A percentile compares a stretch with the other conserved stretches of the same genome.
These are phyloP conservation scores for Colletotrichum musicola DNA, from an alignment of 2,329 filamentous ascomycete species.

Conservation along the genomic window DNA sequence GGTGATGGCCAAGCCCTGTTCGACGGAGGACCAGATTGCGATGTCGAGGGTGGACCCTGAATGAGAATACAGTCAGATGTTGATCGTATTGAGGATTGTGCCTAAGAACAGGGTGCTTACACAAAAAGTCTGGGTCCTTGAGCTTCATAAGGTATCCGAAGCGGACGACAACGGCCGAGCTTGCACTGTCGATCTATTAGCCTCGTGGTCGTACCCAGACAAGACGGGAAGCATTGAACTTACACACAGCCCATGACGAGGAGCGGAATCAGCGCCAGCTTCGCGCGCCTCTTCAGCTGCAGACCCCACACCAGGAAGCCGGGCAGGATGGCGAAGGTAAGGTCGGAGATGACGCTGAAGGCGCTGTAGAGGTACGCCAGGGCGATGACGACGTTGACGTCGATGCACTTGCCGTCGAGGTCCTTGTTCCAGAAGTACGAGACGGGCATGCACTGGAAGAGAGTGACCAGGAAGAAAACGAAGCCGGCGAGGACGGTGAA, in stretches of 20 bases:
- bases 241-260: constrained; percentile 68
- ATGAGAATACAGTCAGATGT: neutral
- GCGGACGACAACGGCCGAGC: constrained; percentile 57
- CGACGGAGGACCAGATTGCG: constrained; percentile 63
- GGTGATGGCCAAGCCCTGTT: constrained; percentile 61
- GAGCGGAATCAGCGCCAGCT: constrained; percentile 64
- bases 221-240: no score
- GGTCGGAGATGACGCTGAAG: constrained; percentile 62
- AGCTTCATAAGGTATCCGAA: constrained; percentile 54
- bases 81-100: no score
- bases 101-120: constrained; percentile 43
- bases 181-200: constrained; percentile 51
- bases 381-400: constrained; percentile 59
- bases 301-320: constrained; percentile 67
- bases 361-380: constrained; percentile 66
- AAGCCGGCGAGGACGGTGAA: constrained; percentile 52
- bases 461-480: constrained; percentile 56
- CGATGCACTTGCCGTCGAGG: constrained; percentile 52
- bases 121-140: constrained; percentile 57
- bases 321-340: constrained; percentile 64
- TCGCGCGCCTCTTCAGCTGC: constrained; percentile 66
- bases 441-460: constrained; percentile 56
- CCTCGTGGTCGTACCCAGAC: neutral
- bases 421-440: constrained; percentile 56
- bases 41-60: constrained; percentile 55